phyloP scores from a whole-genome alignment of 306 rosid species.

The Acacia crassicarpa region DNA sequence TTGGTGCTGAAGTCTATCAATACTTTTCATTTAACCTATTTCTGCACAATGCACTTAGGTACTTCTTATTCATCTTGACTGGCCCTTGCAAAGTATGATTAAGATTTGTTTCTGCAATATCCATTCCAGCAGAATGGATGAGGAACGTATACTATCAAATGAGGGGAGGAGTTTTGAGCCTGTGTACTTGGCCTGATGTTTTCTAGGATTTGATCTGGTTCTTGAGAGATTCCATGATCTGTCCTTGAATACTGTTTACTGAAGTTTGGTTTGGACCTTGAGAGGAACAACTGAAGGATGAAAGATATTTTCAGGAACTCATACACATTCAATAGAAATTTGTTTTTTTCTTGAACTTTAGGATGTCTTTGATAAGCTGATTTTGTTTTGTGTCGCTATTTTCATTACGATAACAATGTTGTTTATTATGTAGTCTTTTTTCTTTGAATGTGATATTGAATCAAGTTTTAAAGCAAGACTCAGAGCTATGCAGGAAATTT shows the following conservation, averaged over 20 bases:
- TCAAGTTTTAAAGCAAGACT: background rate
- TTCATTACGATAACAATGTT: background rate
- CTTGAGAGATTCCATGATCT: background rate
- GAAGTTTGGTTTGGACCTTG: conserved; percentile 4
- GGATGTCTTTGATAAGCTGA: background rate
- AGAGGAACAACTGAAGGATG: background rate
- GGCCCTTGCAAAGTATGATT: background rate
- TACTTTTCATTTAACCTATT: conserved; percentile 17
- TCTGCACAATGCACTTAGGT: background rate
- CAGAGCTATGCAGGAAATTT: background rate
- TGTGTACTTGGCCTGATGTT: background rate
- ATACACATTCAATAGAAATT: background rate
- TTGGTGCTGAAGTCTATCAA: conserved; percentile 41
- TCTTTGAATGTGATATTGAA: background rate
- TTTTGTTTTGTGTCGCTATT: background rate
- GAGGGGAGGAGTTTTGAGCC: background rate
- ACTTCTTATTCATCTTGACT: conserved; percentile 6
- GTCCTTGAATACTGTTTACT: background rate
- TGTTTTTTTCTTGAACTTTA: background rate
- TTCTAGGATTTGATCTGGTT: background rate
- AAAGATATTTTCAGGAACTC: background rate
- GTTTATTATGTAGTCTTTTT: background rate
- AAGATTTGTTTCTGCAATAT: background rate
- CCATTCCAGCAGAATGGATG: background rate
- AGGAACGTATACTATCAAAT: background rate